phyloP scores from a whole-genome alignment of 805 yeast genomes.

The Candida takata region DNA sequence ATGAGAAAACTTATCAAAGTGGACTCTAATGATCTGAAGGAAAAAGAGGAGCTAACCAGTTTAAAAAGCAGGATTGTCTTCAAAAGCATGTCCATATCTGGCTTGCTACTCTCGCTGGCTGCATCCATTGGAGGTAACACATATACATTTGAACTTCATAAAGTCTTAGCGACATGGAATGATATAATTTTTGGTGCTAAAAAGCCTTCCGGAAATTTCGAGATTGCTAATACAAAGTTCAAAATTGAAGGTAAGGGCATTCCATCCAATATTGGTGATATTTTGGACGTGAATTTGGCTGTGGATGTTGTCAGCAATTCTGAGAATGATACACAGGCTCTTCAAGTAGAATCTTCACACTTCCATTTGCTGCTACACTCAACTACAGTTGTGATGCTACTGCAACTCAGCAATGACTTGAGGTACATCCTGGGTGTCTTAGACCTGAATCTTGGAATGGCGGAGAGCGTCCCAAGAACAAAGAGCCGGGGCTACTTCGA shows the following conservation, averaged over 20 bases:
- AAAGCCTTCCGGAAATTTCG: conserved; percentile 18
- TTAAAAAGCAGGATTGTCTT: background rate
- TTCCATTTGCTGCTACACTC: conserved; percentile 56
- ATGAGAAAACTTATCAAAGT: background rate
- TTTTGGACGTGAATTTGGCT: conserved; percentile 41
- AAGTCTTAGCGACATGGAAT: conserved; percentile 6
- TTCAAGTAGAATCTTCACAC: conserved; percentile 53
- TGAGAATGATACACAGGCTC: conserved; percentile 30
- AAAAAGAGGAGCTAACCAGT: background rate
- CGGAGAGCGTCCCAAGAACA: background rate
- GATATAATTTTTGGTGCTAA: conserved; percentile 5
- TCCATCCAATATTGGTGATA: conserved; percentile 32
- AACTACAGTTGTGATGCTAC: conserved; percentile 31
- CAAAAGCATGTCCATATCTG: conserved; percentile 7
- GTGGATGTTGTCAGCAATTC: conserved; percentile 36
- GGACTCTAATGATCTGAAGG: background rate
- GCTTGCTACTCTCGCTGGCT: conserved; percentile 3
- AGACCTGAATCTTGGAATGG: background rate
- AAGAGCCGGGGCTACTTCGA: conserved; percentile 1
- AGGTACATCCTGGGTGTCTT: no score
- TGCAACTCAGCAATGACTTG: conserved; percentile 12
- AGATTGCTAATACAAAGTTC: conserved; percentile 23
- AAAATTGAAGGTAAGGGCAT: conserved; percentile 24
- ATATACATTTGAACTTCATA: conserved; percentile 8
- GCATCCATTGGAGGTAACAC: conserved; percentile 1